Evolutionary conservation across 441 rosid genomes (phyloP).

Genomic region (Adansonia grandidieri): DNA sequence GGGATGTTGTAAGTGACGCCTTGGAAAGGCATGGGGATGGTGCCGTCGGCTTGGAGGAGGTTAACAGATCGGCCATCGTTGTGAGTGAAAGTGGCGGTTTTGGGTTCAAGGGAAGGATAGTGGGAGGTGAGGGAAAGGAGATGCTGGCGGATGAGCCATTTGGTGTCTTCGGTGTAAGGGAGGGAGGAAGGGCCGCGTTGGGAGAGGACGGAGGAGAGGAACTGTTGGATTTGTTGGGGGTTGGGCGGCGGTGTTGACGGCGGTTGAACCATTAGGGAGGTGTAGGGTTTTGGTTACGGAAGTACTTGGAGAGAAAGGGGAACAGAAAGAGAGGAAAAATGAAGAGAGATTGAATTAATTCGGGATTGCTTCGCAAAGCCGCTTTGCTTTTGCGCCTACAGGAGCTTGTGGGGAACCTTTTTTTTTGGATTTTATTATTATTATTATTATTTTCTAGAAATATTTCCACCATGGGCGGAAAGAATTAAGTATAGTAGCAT

Average conservation of each 20-base stretch:
- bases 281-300: not conserved
- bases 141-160: conserved; percentile 90
- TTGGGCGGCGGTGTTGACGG: conserved; percentile 42
- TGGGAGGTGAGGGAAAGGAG: conserved; percentile 61
- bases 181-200: conserved; percentile 86
- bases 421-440: too few species aligned
- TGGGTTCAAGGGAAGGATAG: conserved; percentile 82
- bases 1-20: conserved; percentile 93
- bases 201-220: conserved; percentile 79
- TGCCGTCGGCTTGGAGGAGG: conserved; percentile 96
- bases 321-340: not conserved
- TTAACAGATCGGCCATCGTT: conserved; percentile 96
- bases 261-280: conserved; percentile 45
- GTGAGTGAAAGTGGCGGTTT: conserved; percentile 88
- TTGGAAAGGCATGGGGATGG: conserved; percentile 83
- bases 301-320: not conserved
- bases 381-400: not conserved
- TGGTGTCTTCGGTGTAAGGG: conserved; percentile 79
- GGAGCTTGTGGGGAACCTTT: not conserved
- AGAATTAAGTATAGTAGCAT: too few species aligned
- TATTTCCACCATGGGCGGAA: too few species aligned
- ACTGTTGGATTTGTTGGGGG: conserved; percentile 68
- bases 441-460: too few species aligned
- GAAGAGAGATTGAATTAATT: not conserved
- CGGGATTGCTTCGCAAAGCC: too few species aligned